Evolutionary conservation across 208 protist species (phyloP).

Genomic region (Wallacemonas rigidus): DNA sequence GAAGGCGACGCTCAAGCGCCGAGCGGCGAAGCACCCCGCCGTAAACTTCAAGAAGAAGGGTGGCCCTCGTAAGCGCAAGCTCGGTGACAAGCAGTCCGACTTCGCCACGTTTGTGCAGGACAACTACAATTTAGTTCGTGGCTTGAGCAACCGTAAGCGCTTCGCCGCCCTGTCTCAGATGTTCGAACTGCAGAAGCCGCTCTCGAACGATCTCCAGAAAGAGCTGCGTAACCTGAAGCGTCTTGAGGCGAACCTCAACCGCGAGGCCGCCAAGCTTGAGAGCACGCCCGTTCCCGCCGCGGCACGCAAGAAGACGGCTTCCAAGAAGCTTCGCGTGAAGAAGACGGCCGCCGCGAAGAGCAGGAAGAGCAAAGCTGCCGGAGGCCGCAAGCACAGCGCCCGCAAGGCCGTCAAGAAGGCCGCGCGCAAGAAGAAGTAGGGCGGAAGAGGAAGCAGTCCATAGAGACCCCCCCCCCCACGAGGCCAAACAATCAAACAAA

Average conservation of each 20-base stretch:
- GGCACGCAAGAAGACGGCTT: slow-evolving; percentile 12
- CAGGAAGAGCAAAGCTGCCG: slow-evolving; percentile 29
- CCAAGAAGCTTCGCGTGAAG: slow-evolving; percentile 21
- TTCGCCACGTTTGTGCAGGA: slow-evolving; percentile 77
- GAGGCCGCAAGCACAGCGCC: not conserved
- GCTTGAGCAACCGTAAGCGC: slow-evolving; percentile 64
- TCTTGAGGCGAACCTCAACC: slow-evolving; percentile 21
- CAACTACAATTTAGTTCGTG: slow-evolving; percentile 76
- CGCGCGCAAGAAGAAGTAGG: slow-evolving; percentile 5
- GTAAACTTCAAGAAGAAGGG: slow-evolving; percentile 46
- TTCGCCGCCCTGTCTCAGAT: slow-evolving; percentile 78
- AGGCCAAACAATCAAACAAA: not conserved
- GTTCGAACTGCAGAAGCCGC: slow-evolving; percentile 75
- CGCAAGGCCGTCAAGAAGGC: not conserved
- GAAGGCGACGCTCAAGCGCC: slow-evolving; percentile 52
- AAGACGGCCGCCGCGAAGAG: slow-evolving; percentile 25
- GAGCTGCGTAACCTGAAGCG: slow-evolving; percentile 44
- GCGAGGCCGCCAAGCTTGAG: slow-evolving; percentile 17
- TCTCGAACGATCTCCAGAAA: slow-evolving; percentile 50
- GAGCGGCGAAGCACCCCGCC: slow-evolving; percentile 60
- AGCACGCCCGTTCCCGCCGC: slow-evolving; percentile 10
- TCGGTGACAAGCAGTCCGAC: slow-evolving; percentile 25
- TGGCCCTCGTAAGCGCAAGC: slow-evolving; percentile 14
- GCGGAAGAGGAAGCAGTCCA: too few relatives aligned
- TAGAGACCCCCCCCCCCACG: not conserved